phyloP scores from a whole-genome alignment of 129 eudicot species.

The Cynara cardunculus region DNA sequence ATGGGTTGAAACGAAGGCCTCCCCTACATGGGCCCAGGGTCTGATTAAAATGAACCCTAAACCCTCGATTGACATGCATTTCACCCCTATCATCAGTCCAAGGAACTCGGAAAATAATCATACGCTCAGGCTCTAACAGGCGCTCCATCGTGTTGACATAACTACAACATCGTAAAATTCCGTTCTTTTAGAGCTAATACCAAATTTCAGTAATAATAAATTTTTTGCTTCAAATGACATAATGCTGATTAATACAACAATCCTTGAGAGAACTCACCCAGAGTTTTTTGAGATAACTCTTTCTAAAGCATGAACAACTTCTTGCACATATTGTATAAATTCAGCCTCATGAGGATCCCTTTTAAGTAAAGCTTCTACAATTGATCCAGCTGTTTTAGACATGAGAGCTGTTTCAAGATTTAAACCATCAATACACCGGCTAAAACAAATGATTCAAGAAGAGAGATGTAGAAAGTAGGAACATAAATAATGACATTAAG shows the following conservation, averaged over 20 bases:
- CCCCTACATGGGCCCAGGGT: constrained; percentile 96
- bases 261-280: constrained; percentile 39
- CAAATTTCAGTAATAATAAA: background rate
- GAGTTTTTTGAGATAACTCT: constrained; percentile 89
- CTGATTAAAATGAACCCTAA: constrained; percentile 86
- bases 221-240: background rate
- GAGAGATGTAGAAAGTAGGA: background rate
- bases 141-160: constrained; percentile 95
- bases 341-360: constrained; percentile 95
- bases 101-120: constrained; percentile 82
- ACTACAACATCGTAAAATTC: constrained; percentile 38
- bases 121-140: constrained; percentile 92
- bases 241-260: background rate
- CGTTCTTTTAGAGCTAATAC: background rate
- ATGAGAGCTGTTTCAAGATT: constrained; percentile 60
- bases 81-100: constrained; percentile 98
- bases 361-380: constrained; percentile 92
- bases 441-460: background rate
- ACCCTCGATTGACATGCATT: constrained; percentile 92
- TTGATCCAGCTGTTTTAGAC: constrained; percentile 99
- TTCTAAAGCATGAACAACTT: constrained; percentile 84
- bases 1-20: constrained; percentile 91
- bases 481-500: background rate
- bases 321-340: constrained; percentile 89
- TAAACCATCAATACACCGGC: constrained; percentile 9